Percentiles rank a stretch among this genome's conserved stretches.
phyloP scores from a whole-genome alignment of 148 eudicot species.

The Fagopyrum esculentum region DNA sequence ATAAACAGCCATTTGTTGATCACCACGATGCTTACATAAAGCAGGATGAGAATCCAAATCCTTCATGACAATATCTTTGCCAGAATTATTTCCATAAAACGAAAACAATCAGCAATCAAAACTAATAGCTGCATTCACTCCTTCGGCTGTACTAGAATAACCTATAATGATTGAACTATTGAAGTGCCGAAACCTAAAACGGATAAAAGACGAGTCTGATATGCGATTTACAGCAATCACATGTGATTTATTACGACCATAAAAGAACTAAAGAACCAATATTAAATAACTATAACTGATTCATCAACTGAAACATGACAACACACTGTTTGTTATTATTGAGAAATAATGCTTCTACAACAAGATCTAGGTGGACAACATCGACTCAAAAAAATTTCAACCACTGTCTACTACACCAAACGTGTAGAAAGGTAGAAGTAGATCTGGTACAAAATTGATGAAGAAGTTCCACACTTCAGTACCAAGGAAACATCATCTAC shows the following conservation, averaged over 20 bases:
- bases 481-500: neutral
- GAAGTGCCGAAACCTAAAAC: neutral
- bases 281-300: neutral
- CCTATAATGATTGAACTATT: neutral
- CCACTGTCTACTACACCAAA: neutral
- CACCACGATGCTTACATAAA: neutral
- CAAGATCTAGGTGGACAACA: neutral
- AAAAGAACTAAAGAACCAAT: neutral
- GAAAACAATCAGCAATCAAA: neutral
- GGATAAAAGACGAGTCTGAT: neutral
- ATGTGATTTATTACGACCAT: neutral
- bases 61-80: neutral
- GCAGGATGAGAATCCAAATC: neutral
- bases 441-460: neutral
- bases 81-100: neutral
- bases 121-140: neutral
- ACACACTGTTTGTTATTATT: neutral
- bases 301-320: neutral
- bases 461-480: neutral
- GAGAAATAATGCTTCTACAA: neutral
- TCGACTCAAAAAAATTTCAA: neutral
- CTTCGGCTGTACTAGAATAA: neutral
- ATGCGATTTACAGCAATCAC: neutral
- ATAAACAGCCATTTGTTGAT: neutral
- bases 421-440: neutral